Percentiles rank a stretch among this genome's conserved stretches.
Conservation (phyloP, 768 basidiomycete species). For the Pholiota microspora region DNA sequence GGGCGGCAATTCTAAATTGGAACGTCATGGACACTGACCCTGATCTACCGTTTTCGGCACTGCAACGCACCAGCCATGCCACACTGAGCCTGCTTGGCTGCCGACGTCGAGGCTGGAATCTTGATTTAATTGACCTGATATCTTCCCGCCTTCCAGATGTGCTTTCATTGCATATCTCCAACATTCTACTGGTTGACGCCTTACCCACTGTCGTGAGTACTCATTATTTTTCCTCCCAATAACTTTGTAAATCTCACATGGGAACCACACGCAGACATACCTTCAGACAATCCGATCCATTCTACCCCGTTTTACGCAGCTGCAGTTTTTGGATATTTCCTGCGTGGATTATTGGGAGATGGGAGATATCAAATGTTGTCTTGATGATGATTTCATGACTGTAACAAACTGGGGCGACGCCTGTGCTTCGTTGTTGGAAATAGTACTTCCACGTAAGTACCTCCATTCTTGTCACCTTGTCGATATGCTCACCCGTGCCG, state of each 20-base stretch:
- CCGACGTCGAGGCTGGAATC: slow-evolving; percentile 37
- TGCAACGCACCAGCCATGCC: slow-evolving; percentile 29
- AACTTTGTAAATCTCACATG: no score
- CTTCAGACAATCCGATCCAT: slow-evolving; percentile 23
- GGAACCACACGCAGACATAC: slow-evolving; percentile 21
- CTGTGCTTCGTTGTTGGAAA: slow-evolving; percentile 33
- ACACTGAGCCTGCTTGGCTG: slow-evolving; percentile 35
- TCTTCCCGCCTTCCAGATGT: slow-evolving; percentile 32
- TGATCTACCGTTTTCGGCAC: slow-evolving; percentile 27
- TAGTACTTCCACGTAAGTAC: slow-evolving; percentile 36
- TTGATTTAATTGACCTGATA: slow-evolving; percentile 34
- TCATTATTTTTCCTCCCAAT: background rate
- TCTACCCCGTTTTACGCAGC: slow-evolving; percentile 29
- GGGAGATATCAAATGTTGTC: slow-evolving; percentile 22
- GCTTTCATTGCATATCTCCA: slow-evolving; percentile 31
- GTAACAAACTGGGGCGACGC: slow-evolving; percentile 36
- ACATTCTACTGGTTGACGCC: slow-evolving; percentile 32
- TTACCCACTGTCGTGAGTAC: slow-evolving; percentile 27
- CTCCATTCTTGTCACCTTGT: no score
- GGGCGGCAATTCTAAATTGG: slow-evolving; percentile 37
- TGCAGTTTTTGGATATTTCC: slow-evolving; percentile 29
- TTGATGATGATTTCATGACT: slow-evolving; percentile 34
- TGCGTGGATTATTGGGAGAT: slow-evolving; percentile 33
- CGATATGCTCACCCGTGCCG: no score
- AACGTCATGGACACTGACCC: slow-evolving; percentile 28